Conservation (phyloP, 352 stramenopile species). For the Globisporangium recalcitrans region DNA sequence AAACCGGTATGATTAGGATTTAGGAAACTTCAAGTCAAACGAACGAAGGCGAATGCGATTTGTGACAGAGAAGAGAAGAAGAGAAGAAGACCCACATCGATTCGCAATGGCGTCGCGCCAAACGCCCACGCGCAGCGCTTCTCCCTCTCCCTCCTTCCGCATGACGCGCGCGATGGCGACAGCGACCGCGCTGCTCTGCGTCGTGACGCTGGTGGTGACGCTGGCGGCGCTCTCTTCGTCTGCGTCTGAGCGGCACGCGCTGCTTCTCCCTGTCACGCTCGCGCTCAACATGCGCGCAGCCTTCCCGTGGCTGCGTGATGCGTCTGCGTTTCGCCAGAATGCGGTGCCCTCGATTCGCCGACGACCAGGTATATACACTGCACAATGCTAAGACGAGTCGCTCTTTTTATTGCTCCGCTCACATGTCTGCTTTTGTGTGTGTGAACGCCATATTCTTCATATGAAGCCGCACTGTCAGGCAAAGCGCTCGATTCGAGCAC, state of each 20-base stretch:
- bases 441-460: neutral
- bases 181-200: neutral
- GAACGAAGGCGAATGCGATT: no score
- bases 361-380: neutral
- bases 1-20: neutral
- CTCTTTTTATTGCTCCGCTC: no score
- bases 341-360: neutral
- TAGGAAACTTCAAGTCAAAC: neutral
- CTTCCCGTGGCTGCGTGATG: neutral
- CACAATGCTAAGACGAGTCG: no score
- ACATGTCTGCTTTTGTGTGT: neutral
- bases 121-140: neutral
- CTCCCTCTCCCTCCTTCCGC: neutral
- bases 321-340: neutral
- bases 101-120: neutral
- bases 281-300: slow-evolving; percentile 1
- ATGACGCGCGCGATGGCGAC: neutral
- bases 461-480: neutral
- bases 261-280: neutral
- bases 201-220: neutral
- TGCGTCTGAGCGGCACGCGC: neutral
- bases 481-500: neutral
- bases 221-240: neutral
- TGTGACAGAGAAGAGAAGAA: neutral
- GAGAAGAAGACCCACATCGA: neutral